Conservation (phyloP, 2,329 filamentous ascomycete species). For the Hymenoscyphus occultus region DNA sequence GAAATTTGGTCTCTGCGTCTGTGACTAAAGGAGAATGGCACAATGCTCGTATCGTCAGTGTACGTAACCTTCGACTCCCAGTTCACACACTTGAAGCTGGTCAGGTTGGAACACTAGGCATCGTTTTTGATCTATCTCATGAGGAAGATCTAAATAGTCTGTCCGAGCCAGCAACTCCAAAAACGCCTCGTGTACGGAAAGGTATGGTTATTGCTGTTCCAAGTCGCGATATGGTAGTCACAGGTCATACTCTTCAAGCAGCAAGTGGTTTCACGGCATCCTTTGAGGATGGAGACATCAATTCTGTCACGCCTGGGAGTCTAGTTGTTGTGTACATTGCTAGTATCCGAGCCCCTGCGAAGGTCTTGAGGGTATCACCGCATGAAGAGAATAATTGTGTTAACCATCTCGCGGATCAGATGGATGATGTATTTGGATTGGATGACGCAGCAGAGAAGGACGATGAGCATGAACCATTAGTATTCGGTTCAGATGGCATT, state of each 20-base stretch:
- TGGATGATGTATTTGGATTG: conserved; percentile 56
- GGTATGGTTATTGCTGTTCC: conserved; percentile 78
- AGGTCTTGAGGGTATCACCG: conserved; percentile 56
- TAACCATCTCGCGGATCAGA: conserved; percentile 6
- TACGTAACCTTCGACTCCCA: conserved; percentile 82
- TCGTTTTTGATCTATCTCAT: conserved; percentile 55
- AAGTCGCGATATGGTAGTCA: conserved; percentile 55
- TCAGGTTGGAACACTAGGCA: conserved; percentile 85
- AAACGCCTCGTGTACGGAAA: conserved; percentile 56
- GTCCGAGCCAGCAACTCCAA: conserved; percentile 33
- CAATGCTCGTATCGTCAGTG: conserved; percentile 74
- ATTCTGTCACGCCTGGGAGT: conserved; percentile 61
- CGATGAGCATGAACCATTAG: conserved; percentile 28
- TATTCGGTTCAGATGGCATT: conserved; percentile 40
- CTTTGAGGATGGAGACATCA: conserved; percentile 63
- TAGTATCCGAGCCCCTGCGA: conserved; percentile 78
- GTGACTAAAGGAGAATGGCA: conserved; percentile 70
- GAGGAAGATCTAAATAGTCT: conserved; percentile 36
- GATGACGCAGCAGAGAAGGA: conserved; percentile 46
- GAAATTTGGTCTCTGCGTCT: conserved; percentile 51
- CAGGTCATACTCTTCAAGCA: conserved; percentile 57
- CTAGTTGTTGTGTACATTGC: conserved; percentile 82
- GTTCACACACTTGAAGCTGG: conserved; percentile 72
- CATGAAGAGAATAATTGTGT: conserved; percentile 28
- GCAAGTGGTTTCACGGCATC: conserved; percentile 68